Conservation (phyloP, 371 early-diverging fungal species). For the Mortierella sp. region DNA sequence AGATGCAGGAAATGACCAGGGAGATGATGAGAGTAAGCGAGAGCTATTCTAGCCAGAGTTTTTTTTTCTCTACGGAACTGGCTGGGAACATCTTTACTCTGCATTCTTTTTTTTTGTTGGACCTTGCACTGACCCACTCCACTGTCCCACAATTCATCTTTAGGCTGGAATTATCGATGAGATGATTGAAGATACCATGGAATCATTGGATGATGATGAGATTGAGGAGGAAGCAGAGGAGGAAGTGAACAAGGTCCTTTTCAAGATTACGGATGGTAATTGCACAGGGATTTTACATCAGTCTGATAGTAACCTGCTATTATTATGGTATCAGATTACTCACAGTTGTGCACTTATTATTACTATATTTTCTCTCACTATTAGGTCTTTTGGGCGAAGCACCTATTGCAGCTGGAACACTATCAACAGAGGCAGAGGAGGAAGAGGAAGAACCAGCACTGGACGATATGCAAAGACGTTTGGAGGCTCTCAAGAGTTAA, state of each 20-base stretch:
- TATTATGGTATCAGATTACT: background rate
- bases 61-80: background rate
- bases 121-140: background rate
- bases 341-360: too few species aligned
- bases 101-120: constrained; percentile 2
- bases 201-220: constrained; percentile 88
- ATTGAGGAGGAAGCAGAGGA: constrained; percentile 95
- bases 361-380: background rate
- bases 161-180: constrained; percentile 96
- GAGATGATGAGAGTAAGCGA: constrained; percentile 92
- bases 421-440: constrained; percentile 58
- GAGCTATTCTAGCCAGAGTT: background rate
- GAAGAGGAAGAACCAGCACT: constrained; percentile 81
- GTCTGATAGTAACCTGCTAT: background rate
- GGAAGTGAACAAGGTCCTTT: constrained; percentile 92
- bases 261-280: constrained; percentile 89
- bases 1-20: constrained; percentile 92
- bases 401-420: constrained; percentile 57
- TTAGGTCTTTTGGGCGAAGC: constrained; percentile 81
- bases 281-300: background rate
- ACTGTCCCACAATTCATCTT: background rate
- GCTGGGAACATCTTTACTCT: too few species aligned
- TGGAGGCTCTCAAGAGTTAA: constrained; percentile 76
- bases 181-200: constrained; percentile 94
- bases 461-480: constrained; percentile 88